phyloP scores from a whole-genome alignment of 352 stramenopile genomes.

The Phytophthora sp. region DNA sequence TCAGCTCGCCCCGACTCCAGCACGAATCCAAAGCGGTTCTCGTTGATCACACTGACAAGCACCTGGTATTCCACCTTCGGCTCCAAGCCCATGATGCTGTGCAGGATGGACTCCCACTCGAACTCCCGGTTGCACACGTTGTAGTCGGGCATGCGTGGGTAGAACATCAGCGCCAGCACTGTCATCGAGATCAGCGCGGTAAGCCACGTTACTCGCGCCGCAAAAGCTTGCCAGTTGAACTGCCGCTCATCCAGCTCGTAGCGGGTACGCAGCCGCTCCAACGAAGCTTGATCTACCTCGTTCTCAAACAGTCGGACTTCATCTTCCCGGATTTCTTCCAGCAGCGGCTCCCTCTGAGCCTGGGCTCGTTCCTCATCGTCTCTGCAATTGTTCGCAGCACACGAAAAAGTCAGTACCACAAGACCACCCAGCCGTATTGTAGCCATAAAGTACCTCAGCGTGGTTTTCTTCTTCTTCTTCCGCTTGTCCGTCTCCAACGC shows the following conservation, averaged over 20 bases:
- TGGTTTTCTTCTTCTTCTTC: constrained; percentile 31
- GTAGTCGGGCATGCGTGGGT: constrained; percentile 87
- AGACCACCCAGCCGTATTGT: too few species aligned
- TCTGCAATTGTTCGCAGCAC: constrained; percentile 9
- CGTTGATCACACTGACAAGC: constrained; percentile 87
- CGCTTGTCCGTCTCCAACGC: constrained; percentile 27
- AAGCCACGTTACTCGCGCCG: constrained; percentile 61
- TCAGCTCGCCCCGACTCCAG: constrained; percentile 75
- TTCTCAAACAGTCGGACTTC: constrained; percentile 70
- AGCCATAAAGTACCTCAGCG: constrained; percentile 16
- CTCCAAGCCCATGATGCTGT: constrained; percentile 72
- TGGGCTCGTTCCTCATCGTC: constrained; percentile 43
- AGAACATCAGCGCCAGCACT: constrained; percentile 86
- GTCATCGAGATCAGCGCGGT: constrained; percentile 60
- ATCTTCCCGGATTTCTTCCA: constrained; percentile 47
- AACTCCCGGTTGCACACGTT: constrained; percentile 91
- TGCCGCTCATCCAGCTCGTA: constrained; percentile 53
- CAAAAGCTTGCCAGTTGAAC: constrained; percentile 60
- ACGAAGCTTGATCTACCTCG: constrained; percentile 52
- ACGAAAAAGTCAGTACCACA: not conserved
- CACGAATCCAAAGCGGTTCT: constrained; percentile 89
- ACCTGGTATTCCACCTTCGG: constrained; percentile 89
- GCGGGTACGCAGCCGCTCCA: constrained; percentile 55
- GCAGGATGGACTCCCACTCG: constrained; percentile 87
- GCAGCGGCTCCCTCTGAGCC: constrained; percentile 57